These are phyloP conservation scores for Leccinum rimulosum DNA, from an alignment of 768 basidiomycete genomes.

Conservation along the genomic window DNA sequence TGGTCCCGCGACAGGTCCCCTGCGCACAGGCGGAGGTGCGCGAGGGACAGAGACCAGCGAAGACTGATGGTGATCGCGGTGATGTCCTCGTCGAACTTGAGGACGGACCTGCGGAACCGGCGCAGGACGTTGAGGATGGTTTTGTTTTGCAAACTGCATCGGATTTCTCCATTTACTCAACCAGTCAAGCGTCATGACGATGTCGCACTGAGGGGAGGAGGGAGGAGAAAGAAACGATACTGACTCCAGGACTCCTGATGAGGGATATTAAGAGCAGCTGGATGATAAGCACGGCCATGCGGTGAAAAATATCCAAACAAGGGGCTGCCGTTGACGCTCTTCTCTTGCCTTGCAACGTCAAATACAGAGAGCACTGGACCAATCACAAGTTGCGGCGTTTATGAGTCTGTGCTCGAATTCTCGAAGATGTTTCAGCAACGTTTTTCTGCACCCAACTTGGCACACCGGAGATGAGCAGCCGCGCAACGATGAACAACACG, in stretches of 20 bases:
- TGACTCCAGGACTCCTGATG: constrained; percentile 10
- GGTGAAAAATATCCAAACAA: constrained; percentile 24
- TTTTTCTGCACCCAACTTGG: constrained; percentile 18
- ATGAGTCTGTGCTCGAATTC: constrained; percentile 23
- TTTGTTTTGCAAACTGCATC: constrained; percentile 16
- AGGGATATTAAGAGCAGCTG: constrained; percentile 29
- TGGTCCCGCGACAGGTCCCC: constrained; percentile 11
- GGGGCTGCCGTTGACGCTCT: constrained; percentile 25
- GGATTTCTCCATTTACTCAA: constrained; percentile 24
- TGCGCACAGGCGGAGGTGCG: constrained; percentile 12
- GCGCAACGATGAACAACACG: constrained; percentile 17
- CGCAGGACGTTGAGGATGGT: constrained; percentile 15
- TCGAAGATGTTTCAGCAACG: constrained; percentile 31
- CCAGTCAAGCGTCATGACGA: constrained; percentile 29
- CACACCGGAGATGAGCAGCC: constrained; percentile 28
- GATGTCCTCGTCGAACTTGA: constrained; percentile 20
- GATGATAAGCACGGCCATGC: constrained; percentile 29
- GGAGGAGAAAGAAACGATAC: constrained; percentile 9
- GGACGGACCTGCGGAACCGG: constrained; percentile 17
- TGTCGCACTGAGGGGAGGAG: constrained; percentile 15
- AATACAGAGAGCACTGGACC: constrained; percentile 27
- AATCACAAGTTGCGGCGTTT: constrained; percentile 29
- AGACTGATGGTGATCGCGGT: constrained; percentile 12
- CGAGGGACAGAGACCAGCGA: constrained; percentile 12
- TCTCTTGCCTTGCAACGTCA: constrained; percentile 26